Evolutionary conservation across 2,329 filamentous ascomycete species (phyloP), one percentile per base, ranked within the genome.

Genomic region (Aspergillus sp.): DNA sequence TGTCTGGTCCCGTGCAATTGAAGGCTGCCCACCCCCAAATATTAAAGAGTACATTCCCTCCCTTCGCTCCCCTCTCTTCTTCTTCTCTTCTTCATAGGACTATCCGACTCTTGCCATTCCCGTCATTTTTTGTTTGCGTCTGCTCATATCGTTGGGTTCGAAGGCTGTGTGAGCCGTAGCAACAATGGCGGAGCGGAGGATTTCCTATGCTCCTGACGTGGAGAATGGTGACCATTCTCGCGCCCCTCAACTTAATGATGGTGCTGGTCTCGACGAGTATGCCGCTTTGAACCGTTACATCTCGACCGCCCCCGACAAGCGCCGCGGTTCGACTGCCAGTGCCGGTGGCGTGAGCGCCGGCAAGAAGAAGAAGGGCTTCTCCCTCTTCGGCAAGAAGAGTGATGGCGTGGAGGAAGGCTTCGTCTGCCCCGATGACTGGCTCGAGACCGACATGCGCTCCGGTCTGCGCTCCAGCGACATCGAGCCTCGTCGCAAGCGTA

Each of bases 211-310:
- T 74, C 72, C 74, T 65, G 75, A 77, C 65, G 75, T 78, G 60
- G 75, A 78, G 67, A 78, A 78, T 67, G 75, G 75, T 66, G 74
- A 77, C 59, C 71, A 71, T 67, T 70, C 71, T 67, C 72, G 71
- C 63, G 64, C 64, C 32, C 61, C 66, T 63, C 73, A 73, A 21
- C 63, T 70, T 54, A 70, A 70, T 61, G 70, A 73, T 48, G 64
- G 65, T 45, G 63, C 48, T 41, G 63, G 58, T 57, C 70, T 76
- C 77, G 86, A 88, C 74, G 87, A 89, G 76, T 89, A 89, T 77
- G 82, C 84, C 67, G 85, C 86, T 56, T 80, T 89, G 57, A 86
- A 88, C 73, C 84, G 86, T 71, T 89, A 87, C 79, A 89, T 89
- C 74, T 87, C 85, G 66, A 86, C 84, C 72, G 88, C 88, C 77